A percentile compares a stretch with the other conserved stretches of the same genome.
Conservation (phyloP, 2,329 filamentous ascomycete genomes). For the Aspergillus flavus region DNA sequence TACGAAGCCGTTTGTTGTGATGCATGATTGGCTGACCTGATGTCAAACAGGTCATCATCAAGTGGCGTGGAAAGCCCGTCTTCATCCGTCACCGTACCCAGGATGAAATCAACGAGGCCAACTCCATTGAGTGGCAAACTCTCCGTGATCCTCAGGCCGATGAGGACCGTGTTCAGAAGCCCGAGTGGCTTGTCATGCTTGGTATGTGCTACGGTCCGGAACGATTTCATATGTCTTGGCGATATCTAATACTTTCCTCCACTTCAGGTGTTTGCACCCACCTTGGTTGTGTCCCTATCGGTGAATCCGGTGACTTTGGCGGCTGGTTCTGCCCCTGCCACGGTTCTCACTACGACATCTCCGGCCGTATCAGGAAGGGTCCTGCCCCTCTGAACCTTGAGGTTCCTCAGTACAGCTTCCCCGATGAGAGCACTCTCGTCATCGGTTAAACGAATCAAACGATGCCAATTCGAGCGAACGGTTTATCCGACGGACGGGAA, state of each 20-base stretch:
- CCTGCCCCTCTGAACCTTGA: slow-evolving; percentile 97
- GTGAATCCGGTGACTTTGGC: slow-evolving; percentile 95
- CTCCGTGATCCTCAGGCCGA: slow-evolving; percentile 92
- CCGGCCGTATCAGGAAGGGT: slow-evolving; percentile 95
- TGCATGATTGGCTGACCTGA: slow-evolving; percentile 11
- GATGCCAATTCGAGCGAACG: not conserved
- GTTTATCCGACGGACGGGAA: slow-evolving; percentile 7
- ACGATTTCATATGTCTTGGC: not conserved
- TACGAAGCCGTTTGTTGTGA: not conserved
- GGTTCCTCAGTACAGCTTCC: slow-evolving; percentile 89
- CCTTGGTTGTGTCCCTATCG: slow-evolving; percentile 97
- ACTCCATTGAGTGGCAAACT: slow-evolving; percentile 77
- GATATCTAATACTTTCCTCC: not conserved
- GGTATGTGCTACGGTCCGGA: slow-evolving; percentile 57
- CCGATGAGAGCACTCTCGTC: slow-evolving; percentile 81
- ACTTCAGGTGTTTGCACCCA: slow-evolving; percentile 93
- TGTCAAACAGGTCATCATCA: slow-evolving; percentile 81
- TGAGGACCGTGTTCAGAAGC: slow-evolving; percentile 92
- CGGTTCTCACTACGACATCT: slow-evolving; percentile 99
- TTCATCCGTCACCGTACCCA: slow-evolving; percentile 98
- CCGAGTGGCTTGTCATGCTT: slow-evolving; percentile 98
- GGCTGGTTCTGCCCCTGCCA: slow-evolving; percentile 99
- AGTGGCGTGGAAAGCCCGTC: slow-evolving; percentile 99
- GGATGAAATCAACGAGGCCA: slow-evolving; percentile 91
- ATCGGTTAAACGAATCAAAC: slow-evolving; percentile 72